Evolutionary conservation across 2,329 filamentous ascomycete species (phyloP).

Genomic region (Thielaviopsis euricoi): DNA sequence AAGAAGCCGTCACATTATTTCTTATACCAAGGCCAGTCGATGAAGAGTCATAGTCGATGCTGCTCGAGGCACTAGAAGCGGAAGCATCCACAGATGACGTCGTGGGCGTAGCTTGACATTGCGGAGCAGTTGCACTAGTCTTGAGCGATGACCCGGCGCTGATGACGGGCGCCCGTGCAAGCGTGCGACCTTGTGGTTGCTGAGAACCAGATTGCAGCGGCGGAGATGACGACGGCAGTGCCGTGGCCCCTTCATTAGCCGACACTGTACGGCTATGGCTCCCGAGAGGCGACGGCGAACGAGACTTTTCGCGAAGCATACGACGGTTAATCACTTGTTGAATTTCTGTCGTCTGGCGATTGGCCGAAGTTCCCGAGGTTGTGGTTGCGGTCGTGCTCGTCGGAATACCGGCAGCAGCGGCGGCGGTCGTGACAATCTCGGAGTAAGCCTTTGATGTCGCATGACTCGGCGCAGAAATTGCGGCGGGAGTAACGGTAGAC

Average conservation of each 20-base stretch:
- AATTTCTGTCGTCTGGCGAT: constrained; percentile 29
- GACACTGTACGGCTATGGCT: constrained; percentile 5
- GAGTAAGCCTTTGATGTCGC: not conserved
- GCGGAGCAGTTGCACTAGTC: constrained; percentile 18
- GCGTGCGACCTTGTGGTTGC: constrained; percentile 17
- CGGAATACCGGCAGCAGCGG: constrained; percentile 16
- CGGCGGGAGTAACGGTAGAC: no score
- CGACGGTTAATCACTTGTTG: constrained; percentile 36
- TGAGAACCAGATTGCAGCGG: not conserved
- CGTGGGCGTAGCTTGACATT: not conserved
- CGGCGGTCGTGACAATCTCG: constrained; percentile 12
- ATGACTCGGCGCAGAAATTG: not conserved
- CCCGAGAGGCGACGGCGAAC: constrained; percentile 39
- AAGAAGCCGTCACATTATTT: not conserved
- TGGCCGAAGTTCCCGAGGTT: not conserved
- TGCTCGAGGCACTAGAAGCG: not conserved
- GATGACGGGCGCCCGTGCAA: constrained; percentile 30
- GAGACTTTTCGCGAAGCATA: constrained; percentile 32
- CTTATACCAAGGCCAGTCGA: constrained; percentile 2
- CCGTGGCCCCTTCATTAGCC: constrained; percentile 26
- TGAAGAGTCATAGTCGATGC: constrained; percentile 1
- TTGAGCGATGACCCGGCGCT: constrained; percentile 30
- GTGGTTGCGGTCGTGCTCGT: not conserved
- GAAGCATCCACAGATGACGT: not conserved
- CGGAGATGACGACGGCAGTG: constrained; percentile 21